These are phyloP conservation scores for Septoria petroselini DNA, from an alignment of 2,329 filamentous ascomycete genomes.

Conservation along the genomic window DNA sequence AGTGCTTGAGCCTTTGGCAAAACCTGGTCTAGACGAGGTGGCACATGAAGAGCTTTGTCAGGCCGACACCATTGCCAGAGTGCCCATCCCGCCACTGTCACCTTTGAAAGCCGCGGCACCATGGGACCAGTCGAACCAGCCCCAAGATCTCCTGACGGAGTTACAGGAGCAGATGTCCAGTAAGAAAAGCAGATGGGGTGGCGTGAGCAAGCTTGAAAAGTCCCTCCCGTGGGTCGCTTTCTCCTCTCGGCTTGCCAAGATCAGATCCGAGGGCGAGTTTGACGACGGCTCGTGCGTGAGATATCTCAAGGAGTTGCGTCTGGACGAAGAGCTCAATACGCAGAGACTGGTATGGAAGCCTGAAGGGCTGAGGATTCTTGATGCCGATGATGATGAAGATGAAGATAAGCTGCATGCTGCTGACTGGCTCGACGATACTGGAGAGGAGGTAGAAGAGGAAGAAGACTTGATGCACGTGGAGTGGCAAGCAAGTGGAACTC, in stretches of 20 bases:
- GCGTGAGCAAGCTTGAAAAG: constrained; percentile 41
- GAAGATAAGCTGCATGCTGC: constrained; percentile 30
- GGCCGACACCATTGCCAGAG: constrained; percentile 48
- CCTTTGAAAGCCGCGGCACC: constrained; percentile 44
- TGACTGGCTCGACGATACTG: constrained; percentile 13
- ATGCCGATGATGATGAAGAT: constrained; percentile 39
- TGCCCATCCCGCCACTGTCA: constrained; percentile 50
- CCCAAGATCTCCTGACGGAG: constrained; percentile 30
- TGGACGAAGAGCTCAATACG: constrained; percentile 41
- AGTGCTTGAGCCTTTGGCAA: constrained; percentile 39
- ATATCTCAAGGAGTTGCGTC: constrained; percentile 38
- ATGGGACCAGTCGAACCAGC: constrained; percentile 44
- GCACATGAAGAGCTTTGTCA: constrained; percentile 49
- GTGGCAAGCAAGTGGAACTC: no score
- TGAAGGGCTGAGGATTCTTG: constrained; percentile 48
- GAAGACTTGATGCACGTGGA: neutral
- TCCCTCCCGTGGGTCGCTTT: constrained; percentile 51
- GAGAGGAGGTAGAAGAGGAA: constrained; percentile 12
- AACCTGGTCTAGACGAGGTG: constrained; percentile 37
- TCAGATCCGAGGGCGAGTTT: constrained; percentile 43
- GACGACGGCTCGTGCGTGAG: constrained; percentile 41
- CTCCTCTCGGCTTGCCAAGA: constrained; percentile 39
- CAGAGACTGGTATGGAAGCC: constrained; percentile 49
- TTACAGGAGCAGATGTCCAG: constrained; percentile 29
- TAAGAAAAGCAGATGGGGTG: constrained; percentile 43